Evolutionary conservation across 345 rosid genomes (phyloP), one percentile per base, ranked within the genome.

Genomic region (Geranium rotundifolium): DNA sequence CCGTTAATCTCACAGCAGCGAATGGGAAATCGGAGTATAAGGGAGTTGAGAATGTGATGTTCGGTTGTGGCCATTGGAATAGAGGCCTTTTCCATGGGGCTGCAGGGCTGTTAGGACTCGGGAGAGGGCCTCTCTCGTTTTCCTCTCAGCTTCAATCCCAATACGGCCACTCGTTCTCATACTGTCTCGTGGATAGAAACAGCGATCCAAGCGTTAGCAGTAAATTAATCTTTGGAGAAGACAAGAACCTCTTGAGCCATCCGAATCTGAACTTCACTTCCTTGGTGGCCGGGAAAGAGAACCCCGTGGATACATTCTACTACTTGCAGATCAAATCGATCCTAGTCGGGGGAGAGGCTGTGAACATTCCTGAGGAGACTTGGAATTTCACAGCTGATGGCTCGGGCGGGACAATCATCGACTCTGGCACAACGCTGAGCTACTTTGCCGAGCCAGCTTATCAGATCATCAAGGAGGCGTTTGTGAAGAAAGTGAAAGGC

Each of bases 31-130:
- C 98, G 0, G 82, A 79, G 56, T 69, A 78, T 7, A 81, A 63
- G 31, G 69, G 50, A n/a, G 82, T 84, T 1, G 89, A 86, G 75
- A 79, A 89, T 30, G 71, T 89, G 63, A 82, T 85, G 89, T 89
- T 92, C 39, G 98, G 98, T 14, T 89, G 96, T 58, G 96, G 98
- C n/a, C 89, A 84, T 71, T 85, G 93, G 96, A 92, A 92, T 70
- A 63, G 95, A 71, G 98, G 95, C 29, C 70, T 74, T 4, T 89
- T 89, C 77, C 80, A 76, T 15, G 95, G 92, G n/a, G 92, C 96
- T 54, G 79, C 96, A 19, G 96, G 98, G 18, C 27, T 92, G 65
- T 72, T 92, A 59, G 96, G 98, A 0, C 80, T 92, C 34, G 98
- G 98, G 27, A 80, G 93, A 84, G 95, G 96, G 1, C 86, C 92